These are phyloP conservation scores for Candida sp. DNA, from an alignment of 1,139 yeast species.

Conservation along the genomic window DNA sequence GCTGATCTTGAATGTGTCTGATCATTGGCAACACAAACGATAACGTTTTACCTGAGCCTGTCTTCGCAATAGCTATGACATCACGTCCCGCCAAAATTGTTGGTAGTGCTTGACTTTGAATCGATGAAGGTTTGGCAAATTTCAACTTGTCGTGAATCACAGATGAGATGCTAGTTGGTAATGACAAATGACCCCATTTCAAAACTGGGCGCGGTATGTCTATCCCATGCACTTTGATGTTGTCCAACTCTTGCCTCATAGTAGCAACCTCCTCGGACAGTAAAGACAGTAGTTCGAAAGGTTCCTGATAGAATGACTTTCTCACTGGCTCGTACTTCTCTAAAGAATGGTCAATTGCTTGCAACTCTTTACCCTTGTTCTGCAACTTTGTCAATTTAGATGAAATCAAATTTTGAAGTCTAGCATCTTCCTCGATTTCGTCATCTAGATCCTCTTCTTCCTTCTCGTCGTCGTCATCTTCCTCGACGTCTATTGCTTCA, in stretches of 20 bases:
- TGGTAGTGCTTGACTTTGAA: conserved; percentile 93
- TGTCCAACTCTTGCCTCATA: conserved; percentile 61
- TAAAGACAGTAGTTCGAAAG: conserved; percentile 54
- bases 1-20: conserved; percentile 79
- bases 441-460: conserved; percentile 15
- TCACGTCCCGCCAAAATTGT: conserved; percentile 91
- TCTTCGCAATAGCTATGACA: conserved; percentile 92
- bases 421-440: conserved; percentile 24
- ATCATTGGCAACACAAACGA: conserved; percentile 86
- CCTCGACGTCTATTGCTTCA: not conserved
- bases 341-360: conserved; percentile 47
- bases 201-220: conserved; percentile 69
- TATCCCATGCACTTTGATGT: conserved; percentile 61
- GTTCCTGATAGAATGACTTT: conserved; percentile 68
- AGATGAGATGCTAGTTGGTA: conserved; percentile 61
- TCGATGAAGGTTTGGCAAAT: conserved; percentile 77
- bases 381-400: conserved; percentile 34
- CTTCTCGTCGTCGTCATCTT: conserved; percentile 6
- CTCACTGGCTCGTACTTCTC: conserved; percentile 57
- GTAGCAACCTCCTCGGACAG: conserved; percentile 56
- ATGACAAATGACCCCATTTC: conserved; percentile 84
- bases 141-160: conserved; percentile 53
- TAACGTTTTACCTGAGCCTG: conserved; percentile 96
- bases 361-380: conserved; percentile 38
- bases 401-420: conserved; percentile 26